Conservation (phyloP, 2,329 filamentous ascomycete species). For the Calonectria leucothoes region DNA sequence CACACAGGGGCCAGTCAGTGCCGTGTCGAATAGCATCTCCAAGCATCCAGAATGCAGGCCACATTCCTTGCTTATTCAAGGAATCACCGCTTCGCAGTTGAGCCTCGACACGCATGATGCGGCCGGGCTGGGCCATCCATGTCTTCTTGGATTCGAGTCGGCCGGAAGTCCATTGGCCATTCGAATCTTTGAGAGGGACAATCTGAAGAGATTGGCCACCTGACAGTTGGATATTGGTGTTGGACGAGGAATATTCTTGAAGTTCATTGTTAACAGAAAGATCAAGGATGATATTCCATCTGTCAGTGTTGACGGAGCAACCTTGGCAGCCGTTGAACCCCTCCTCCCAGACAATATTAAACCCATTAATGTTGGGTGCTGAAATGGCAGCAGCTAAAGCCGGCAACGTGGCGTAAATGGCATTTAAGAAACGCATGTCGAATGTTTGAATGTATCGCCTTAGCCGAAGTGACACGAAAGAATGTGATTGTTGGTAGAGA, state of each 20-base stretch:
- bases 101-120: constrained; percentile 56
- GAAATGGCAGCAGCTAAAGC: constrained; percentile 48
- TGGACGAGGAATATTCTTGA: constrained; percentile 58
- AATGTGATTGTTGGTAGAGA: neutral
- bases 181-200: constrained; percentile 55
- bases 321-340: constrained; percentile 56
- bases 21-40: constrained; percentile 59
- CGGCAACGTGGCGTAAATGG: constrained; percentile 33
- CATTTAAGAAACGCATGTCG: constrained; percentile 42
- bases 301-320: constrained; percentile 47
- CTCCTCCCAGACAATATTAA: constrained; percentile 58
- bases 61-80: constrained; percentile 59
- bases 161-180: constrained; percentile 60
- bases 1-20: constrained; percentile 60
- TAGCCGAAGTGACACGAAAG: neutral
- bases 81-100: constrained; percentile 56
- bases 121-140: constrained; percentile 56
- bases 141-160: constrained; percentile 60
- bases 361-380: constrained; percentile 53
- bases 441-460: neutral
- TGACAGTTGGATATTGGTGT: constrained; percentile 61
- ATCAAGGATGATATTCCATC: constrained; percentile 59
- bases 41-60: constrained; percentile 66
- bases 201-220: constrained; percentile 64
- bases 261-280: constrained; percentile 62